Conservation (phyloP, 2,329 filamentous ascomycete species). For the Fusarium miscanthi region DNA sequence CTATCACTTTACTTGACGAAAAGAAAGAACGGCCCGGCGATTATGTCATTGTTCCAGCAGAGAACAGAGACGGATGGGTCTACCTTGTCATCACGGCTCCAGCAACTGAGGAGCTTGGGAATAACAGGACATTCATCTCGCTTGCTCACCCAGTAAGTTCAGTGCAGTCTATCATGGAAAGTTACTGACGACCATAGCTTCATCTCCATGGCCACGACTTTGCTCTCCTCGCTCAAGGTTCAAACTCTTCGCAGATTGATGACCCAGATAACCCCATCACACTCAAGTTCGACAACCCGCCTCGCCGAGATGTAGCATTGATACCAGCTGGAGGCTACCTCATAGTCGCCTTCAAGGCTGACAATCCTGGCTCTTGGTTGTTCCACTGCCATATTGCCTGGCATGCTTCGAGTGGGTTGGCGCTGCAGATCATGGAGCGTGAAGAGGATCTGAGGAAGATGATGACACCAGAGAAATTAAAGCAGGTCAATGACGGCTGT, state of each 20-base stretch:
- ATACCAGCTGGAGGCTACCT: constrained; percentile 19
- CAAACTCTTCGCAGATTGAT: not conserved
- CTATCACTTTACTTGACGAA: constrained; percentile 1
- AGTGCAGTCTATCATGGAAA: too few relatives aligned
- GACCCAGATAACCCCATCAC: not conserved
- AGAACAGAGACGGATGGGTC: constrained; percentile 11
- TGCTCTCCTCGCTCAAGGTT: constrained; percentile 16
- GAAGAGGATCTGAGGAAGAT: constrained; percentile 16
- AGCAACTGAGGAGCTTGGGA: not conserved
- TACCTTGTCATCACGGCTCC: constrained; percentile 25
- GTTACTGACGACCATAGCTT: not conserved
- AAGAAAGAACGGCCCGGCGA: not conserved
- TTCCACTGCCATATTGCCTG: constrained; percentile 29
- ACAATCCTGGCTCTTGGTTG: constrained; percentile 25
- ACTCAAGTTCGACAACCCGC: constrained; percentile 24
- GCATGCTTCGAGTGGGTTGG: constrained; percentile 26
- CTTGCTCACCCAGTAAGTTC: constrained; percentile 18
- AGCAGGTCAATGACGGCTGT: constrained; percentile 12
- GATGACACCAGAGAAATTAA: constrained; percentile 7
- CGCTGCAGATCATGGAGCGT: constrained; percentile 22
- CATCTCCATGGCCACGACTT: constrained; percentile 30
- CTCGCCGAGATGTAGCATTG: constrained; percentile 16
- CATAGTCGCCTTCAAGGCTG: constrained; percentile 14
- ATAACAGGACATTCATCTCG: not conserved
- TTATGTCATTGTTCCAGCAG: constrained; percentile 5